A percentile compares a stretch with the other conserved stretches of the same genome.
Evolutionary conservation across 2,329 filamentous ascomycete genomes (phyloP).

Genomic region (Geosmithia flava): DNA sequence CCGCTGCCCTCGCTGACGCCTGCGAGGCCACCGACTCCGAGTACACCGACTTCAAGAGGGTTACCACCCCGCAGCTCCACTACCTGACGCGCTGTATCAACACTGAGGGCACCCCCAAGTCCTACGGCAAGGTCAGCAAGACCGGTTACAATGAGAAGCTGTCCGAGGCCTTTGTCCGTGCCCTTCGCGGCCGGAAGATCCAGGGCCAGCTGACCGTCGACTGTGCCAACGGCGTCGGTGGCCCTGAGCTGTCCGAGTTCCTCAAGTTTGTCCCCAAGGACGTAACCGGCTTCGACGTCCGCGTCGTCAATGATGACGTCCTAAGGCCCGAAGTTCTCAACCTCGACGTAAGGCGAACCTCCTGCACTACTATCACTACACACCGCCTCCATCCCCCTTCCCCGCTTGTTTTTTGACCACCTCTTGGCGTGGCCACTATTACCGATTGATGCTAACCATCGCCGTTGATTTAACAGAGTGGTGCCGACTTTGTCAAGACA

Average conservation of each 20-base stretch:
- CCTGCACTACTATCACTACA: neutral
- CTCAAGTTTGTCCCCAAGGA: conserved; percentile 68
- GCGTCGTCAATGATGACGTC: conserved; percentile 86
- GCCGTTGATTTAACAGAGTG: conserved; percentile 45
- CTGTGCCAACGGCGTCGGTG: conserved; percentile 93
- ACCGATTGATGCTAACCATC: neutral
- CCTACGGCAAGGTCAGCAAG: conserved; percentile 84
- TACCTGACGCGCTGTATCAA: conserved; percentile 93
- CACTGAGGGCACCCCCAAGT: conserved; percentile 73
- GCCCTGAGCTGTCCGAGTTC: conserved; percentile 76
- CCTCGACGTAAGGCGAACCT: conserved; percentile 51
- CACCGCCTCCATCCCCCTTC: conserved; percentile 4
- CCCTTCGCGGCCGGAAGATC: conserved; percentile 66
- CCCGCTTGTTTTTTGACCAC: neutral
- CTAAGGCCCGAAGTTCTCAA: conserved; percentile 83
- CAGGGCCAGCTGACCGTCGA: conserved; percentile 72
- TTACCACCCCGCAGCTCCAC: conserved; percentile 96
- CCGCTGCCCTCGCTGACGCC: conserved; percentile 66
- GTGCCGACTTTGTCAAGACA: conserved; percentile 96
- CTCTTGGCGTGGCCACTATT: neutral
- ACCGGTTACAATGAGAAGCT: conserved; percentile 93
- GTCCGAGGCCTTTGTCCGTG: conserved; percentile 67
- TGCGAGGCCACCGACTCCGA: conserved; percentile 64
- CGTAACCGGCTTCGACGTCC: conserved; percentile 64
- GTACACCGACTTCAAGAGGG: conserved; percentile 73